Evolutionary conservation across 2,329 filamentous ascomycete genomes (phyloP).

Genomic region (Monilinia laxa): DNA sequence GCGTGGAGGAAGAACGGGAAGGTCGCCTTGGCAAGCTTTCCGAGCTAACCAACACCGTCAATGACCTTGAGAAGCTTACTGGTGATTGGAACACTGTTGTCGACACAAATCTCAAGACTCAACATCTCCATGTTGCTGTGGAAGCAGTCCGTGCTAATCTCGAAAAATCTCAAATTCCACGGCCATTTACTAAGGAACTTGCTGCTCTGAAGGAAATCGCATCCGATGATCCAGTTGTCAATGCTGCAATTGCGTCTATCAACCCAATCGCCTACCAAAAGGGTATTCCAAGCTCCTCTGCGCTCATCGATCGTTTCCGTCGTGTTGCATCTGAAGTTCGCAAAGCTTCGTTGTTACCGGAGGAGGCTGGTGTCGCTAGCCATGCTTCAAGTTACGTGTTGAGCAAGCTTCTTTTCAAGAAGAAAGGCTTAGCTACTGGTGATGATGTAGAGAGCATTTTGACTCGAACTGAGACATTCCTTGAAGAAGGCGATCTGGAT

Average conservation of each 20-base stretch:
- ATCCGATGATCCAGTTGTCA: conserved; percentile 78
- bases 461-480: conserved; percentile 79
- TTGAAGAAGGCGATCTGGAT: conserved; percentile 93
- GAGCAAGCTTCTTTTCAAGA: conserved; percentile 95
- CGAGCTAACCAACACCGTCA: conserved; percentile 74
- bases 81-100: conserved; percentile 88
- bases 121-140: conserved; percentile 93
- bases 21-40: conserved; percentile 83
- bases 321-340: conserved; percentile 88
- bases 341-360: conserved; percentile 88
- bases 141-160: conserved; percentile 87
- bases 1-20: conserved; percentile 85
- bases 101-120: conserved; percentile 86
- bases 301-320: conserved; percentile 93
- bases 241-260: conserved; percentile 93
- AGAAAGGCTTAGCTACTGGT: conserved; percentile 78
- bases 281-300: conserved; percentile 77
- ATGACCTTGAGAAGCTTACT: conserved; percentile 83
- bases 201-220: conserved; percentile 93
- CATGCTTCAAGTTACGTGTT: conserved; percentile 88
- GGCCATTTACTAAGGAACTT: conserved; percentile 88
- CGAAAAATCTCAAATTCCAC: conserved; percentile 69
- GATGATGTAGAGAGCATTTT: conserved; percentile 93
- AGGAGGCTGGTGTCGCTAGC: conserved; percentile 89
- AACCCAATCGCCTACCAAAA: conserved; percentile 92